A percentile compares a stretch with the other conserved stretches of the same genome.
Evolutionary conservation across 305 asterid genomes (phyloP).

Genomic region (Coffea humblotiana): DNA sequence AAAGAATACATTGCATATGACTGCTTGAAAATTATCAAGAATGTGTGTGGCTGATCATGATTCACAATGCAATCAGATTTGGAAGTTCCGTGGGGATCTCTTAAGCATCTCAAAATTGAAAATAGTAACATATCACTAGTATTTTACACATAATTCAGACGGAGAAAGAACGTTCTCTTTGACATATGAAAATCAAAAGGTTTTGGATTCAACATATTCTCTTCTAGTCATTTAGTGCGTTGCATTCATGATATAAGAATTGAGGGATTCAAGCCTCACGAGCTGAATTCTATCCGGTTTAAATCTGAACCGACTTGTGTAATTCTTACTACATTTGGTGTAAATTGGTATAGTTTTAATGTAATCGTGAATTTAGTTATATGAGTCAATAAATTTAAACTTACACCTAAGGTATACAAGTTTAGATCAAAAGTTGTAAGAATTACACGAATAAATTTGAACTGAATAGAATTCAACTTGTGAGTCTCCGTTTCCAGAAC

Average conservation of each 20-base stretch:
- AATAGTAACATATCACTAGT: background rate
- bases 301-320: too few species aligned
- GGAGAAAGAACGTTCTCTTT: background rate
- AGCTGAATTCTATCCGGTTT: too few species aligned
- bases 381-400: too few species aligned
- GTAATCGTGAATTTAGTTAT: too few species aligned
- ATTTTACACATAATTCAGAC: background rate
- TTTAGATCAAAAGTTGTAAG: too few species aligned
- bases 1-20: slow-evolving; percentile 1
- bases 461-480: too few species aligned
- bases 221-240: background rate
- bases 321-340: too few species aligned
- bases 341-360: too few species aligned
- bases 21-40: background rate
- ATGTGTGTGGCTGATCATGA: background rate
- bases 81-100: slow-evolving; percentile 1
- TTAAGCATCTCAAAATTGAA: slow-evolving; percentile 3
- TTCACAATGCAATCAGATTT: background rate
- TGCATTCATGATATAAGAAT: background rate
- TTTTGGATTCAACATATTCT: background rate
- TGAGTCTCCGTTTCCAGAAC: too few species aligned
- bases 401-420: too few species aligned
- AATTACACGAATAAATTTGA: too few species aligned
- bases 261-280: background rate
- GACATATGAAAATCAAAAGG: background rate